Evolutionary conservation across 2,329 filamentous ascomycete genomes (phyloP).

Genomic region (Fusarium sp.): DNA sequence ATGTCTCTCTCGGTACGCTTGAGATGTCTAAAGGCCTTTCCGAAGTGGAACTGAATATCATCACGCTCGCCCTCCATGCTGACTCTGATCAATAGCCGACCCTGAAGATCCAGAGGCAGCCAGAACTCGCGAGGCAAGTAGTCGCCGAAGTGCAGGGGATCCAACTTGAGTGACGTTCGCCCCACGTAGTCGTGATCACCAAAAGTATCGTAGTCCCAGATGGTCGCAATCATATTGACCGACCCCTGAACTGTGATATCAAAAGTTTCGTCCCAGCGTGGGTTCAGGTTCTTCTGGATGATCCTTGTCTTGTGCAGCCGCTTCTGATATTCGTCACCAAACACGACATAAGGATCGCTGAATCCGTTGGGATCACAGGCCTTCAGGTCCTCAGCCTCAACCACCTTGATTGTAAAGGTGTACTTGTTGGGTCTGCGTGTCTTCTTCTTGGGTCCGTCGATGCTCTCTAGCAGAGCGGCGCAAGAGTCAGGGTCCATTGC

Average conservation of each 20-base stretch:
- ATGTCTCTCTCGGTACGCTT: constrained; percentile 98
- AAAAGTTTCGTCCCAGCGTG: constrained; percentile 96
- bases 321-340: constrained; percentile 98
- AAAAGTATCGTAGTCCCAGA: constrained; percentile 98
- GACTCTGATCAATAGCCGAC: constrained; percentile 86
- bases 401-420: constrained; percentile 98
- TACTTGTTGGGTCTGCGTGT: constrained; percentile 83
- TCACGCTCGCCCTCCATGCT: constrained; percentile 99
- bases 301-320: constrained; percentile 94
- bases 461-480: constrained; percentile 81
- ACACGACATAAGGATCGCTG: constrained; percentile 96
- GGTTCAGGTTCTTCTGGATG: constrained; percentile 90
- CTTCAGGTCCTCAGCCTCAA: constrained; percentile 97
- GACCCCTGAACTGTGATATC: constrained; percentile 94
- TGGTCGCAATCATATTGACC: constrained; percentile 93
- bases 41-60: constrained; percentile 98
- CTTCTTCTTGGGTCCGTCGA: constrained; percentile 76
- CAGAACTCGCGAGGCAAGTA: constrained; percentile 97
- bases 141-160: constrained; percentile 96
- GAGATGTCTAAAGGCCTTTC: constrained; percentile 93
- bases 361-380: constrained; percentile 96
- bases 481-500: constrained; percentile 93
- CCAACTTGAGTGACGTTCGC: constrained; percentile 96
- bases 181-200: constrained; percentile 98
- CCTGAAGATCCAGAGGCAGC: constrained; percentile 97